Conservation (phyloP, 192 early-diverging fungal genomes). For the Backusella morwellensis region DNA sequence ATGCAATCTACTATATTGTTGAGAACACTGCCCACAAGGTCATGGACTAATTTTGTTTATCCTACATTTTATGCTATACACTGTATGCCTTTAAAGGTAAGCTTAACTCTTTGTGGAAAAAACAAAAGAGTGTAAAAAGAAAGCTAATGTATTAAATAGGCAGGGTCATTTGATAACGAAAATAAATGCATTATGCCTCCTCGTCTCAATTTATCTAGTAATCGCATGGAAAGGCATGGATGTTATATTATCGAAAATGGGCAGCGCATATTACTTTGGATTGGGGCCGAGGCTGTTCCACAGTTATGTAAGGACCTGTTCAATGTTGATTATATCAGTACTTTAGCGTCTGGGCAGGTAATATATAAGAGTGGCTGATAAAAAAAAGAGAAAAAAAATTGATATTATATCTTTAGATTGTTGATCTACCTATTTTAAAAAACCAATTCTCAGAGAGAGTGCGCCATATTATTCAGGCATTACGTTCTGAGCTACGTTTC, state of each 20-base stretch:
- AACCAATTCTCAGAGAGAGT: constrained; percentile 59
- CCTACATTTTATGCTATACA: constrained; percentile 74
- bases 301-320: constrained; percentile 62
- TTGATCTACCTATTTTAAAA: constrained; percentile 35
- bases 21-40: constrained; percentile 63
- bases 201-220: constrained; percentile 62
- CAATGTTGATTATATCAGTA: constrained; percentile 56
- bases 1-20: constrained; percentile 59
- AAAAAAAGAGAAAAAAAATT: neutral
- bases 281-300: constrained; percentile 59
- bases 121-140: neutral
- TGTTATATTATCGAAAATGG: constrained; percentile 74
- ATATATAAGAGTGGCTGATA: neutral
- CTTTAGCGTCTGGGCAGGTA: constrained; percentile 44
- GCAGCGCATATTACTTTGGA: constrained; percentile 69
- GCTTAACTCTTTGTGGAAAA: constrained; percentile 7
- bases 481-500: constrained; percentile 40
- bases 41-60: constrained; percentile 50
- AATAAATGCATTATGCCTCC: constrained; percentile 63
- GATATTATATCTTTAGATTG: neutral
- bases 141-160: neutral
- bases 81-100: constrained; percentile 54
- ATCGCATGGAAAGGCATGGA: constrained; percentile 69
- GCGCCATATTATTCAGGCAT: constrained; percentile 49
- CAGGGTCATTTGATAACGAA: constrained; percentile 14